These are phyloP conservation scores for Zygoascus tannicola DNA, from an alignment of 805 yeast genomes.

Conservation along the genomic window DNA sequence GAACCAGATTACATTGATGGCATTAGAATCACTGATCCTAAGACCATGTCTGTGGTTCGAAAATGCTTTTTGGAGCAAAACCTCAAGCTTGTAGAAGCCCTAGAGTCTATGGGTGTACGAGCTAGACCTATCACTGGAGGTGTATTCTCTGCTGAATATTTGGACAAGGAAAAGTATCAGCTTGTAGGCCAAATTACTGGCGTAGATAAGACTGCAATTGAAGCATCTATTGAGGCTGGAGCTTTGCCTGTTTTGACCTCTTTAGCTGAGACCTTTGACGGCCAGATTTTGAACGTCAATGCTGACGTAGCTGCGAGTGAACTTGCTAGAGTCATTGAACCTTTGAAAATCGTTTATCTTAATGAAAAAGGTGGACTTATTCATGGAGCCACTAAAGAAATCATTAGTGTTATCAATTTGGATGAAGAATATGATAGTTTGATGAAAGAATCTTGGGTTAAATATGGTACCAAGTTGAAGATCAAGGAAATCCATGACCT, in stretches of 20 bases:
- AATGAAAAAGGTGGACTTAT: conserved; percentile 97
- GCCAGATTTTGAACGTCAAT: conserved; percentile 93
- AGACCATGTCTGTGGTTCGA: conserved; percentile 94
- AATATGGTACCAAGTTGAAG: conserved; percentile 95
- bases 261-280: conserved; percentile 91
- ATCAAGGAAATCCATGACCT: conserved; percentile 94
- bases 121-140: conserved; percentile 99
- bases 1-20: conserved; percentile 96
- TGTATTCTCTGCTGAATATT: conserved; percentile 85
- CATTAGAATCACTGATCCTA: conserved; percentile 87
- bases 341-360: conserved; percentile 89
- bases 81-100: conserved; percentile 86
- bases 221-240: conserved; percentile 92
- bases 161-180: conserved; percentile 83
- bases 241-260: conserved; percentile 95
- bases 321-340: conserved; percentile 92
- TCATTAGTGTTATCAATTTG: conserved; percentile 78
- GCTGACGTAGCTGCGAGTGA: conserved; percentile 99
- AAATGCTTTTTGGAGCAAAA: conserved; percentile 93
- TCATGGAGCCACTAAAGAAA: conserved; percentile 86
- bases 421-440: conserved; percentile 93
- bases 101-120: conserved; percentile 92
- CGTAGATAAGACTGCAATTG: conserved; percentile 83
- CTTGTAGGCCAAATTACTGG: conserved; percentile 83
- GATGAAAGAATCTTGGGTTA: conserved; percentile 94